phyloP scores from a whole-genome alignment of 2,329 filamentous ascomycete species.

The Neophaeococcomyces mojaviensis region DNA sequence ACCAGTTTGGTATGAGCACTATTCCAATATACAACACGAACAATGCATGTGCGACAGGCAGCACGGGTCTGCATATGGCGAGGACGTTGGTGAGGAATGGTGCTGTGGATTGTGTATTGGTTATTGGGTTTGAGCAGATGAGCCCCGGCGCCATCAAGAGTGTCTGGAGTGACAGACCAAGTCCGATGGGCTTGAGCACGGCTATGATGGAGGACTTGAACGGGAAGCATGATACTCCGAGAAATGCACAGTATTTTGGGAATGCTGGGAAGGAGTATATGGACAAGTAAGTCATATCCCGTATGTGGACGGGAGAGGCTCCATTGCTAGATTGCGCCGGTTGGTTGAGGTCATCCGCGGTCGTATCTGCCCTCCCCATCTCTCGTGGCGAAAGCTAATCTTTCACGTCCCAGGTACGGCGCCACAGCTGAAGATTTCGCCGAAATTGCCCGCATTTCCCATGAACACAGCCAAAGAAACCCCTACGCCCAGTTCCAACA shows the following conservation, averaged over 20 bases:
- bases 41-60: conserved; percentile 95
- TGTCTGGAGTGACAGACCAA: conserved; percentile 77
- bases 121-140: conserved; percentile 98
- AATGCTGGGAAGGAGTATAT: conserved; percentile 92
- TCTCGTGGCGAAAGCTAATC: too few relatives aligned
- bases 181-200: conserved; percentile 63
- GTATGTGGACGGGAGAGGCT: too few relatives aligned
- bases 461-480: conserved; percentile 82
- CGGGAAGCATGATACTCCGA: conserved; percentile 71
- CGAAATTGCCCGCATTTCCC: conserved; percentile 88
- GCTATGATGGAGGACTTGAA: conserved; percentile 77
- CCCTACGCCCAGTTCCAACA: conserved; percentile 97
- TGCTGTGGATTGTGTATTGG: conserved; percentile 77
- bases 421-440: conserved; percentile 81
- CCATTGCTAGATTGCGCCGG: too few relatives aligned
- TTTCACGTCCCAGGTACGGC: conserved; percentile 63
- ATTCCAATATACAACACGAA: conserved; percentile 92
- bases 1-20: conserved; percentile 95
- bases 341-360: too few relatives aligned
- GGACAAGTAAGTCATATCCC: conserved; percentile 68
- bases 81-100: conserved; percentile 71
- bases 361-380: too few relatives aligned
- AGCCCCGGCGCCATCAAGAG: conserved; percentile 74
- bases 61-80: conserved; percentile 77
- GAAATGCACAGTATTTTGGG: conserved; percentile 87